Base-by-base conservation (phyloP, 306 rosid genomes). In the Mimosa pudica region DNA sequence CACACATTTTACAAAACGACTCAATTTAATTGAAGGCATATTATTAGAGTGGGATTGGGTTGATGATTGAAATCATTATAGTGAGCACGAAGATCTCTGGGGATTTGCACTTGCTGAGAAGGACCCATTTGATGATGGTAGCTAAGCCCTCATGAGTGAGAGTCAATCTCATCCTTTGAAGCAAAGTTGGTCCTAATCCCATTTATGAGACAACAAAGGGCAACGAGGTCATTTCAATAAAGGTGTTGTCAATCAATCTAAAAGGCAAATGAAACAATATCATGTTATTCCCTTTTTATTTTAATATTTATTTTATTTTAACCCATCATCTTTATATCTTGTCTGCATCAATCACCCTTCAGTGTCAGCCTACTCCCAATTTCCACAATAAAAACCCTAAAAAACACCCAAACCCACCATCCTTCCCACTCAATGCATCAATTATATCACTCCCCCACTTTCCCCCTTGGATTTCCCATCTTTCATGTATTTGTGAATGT, bases 201-300 rank as follows among this genome's bases (percentile, higher is more conserved):
- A 36, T 5, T 20, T 17, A n/a, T 9, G 67, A 64, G 87, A 76
- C 85, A 76, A 13, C 10, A 3, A 68, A 80, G 93, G 96, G 91
- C 32, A 85, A 62, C 78, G 9, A n/a, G 32, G 96, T 89, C 78
- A 87, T 79, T 87, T 77, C 68, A 0, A 0, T 0, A 77, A 80
- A 83, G 78, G 93, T 24, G 75, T 78, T 92, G 90, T 90, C 97
- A 92, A 92, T 90, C 94, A 88, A 83, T 74, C 20, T 77, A 79
- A 81, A 80, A 88, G 85, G 76, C 33, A 60, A 85, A 89, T 78
- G 82, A 76, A 75, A 77, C 83, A 85, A 82, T 83, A 84, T 85
- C 87, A 67, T 79, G 80, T 81, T 86, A 81, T 86, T 69, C 86
- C 57, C 75, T 75, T 60, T 24, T 70, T 24, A 2, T 60, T 32